Conservation (phyloP, 345 rosid species). For the Lenwebbia sp. region DNA sequence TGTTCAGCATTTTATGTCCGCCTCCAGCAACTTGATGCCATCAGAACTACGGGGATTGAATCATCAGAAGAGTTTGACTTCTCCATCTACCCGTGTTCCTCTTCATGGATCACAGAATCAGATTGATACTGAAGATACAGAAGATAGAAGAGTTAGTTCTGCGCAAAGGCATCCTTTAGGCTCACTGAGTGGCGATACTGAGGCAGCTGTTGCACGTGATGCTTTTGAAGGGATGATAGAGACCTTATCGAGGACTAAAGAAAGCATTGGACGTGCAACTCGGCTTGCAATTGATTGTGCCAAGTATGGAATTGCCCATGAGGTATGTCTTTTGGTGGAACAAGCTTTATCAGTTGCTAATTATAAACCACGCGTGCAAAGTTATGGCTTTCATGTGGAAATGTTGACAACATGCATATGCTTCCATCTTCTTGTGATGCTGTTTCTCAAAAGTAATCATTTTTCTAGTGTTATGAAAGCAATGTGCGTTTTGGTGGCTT, state of each 20-base stretch:
- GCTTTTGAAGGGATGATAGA: constrained; percentile 99
- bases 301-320: constrained; percentile 85
- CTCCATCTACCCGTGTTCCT: constrained; percentile 37
- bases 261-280: constrained; percentile 95
- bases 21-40: constrained; percentile 20
- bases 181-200: constrained; percentile 80
- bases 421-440: background rate
- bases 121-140: constrained; percentile 43
- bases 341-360: background rate
- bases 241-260: constrained; percentile 93
- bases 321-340: constrained; percentile 33
- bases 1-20: constrained; percentile 36
- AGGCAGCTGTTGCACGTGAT: constrained; percentile 94
- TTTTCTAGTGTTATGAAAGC: background rate
- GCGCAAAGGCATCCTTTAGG: constrained; percentile 47
- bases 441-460: background rate
- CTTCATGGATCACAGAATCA: constrained; percentile 27
- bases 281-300: constrained; percentile 97
- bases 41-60: constrained; percentile 29
- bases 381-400: background rate
- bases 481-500: background rate
- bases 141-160: constrained; percentile 58
- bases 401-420: background rate
- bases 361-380: background rate
- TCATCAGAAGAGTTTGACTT: constrained; percentile 17